Evolutionary conservation across 768 basidiomycete species (phyloP).

Genomic region (Kwoniella sp.): DNA sequence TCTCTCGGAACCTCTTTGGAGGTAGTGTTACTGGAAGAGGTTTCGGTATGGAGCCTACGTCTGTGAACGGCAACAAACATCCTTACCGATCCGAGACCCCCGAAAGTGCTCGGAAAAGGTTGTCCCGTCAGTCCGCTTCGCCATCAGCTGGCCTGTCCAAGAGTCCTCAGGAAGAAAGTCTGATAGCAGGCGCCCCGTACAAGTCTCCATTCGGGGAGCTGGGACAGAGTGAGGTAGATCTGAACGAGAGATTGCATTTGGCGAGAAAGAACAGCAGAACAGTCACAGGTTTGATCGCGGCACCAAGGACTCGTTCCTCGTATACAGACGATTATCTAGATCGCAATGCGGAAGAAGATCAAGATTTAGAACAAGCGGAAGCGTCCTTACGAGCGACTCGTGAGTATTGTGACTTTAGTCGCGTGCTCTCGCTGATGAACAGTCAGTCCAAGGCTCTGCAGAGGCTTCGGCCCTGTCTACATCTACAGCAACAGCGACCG

Average conservation of each 20-base stretch:
- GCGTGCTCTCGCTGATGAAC: background rate
- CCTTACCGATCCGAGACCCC: slow-evolving; percentile 60
- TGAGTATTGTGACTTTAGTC: slow-evolving; percentile 4
- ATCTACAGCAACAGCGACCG: slow-evolving; percentile 20
- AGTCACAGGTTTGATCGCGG: slow-evolving; percentile 18
- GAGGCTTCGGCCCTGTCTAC: background rate
- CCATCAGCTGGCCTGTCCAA: slow-evolving; percentile 7
- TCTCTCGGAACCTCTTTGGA: slow-evolving; percentile 87
- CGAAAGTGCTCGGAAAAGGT: slow-evolving; percentile 10
- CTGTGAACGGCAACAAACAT: slow-evolving; percentile 71
- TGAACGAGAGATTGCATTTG: slow-evolving; percentile 75
- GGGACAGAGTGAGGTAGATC: slow-evolving; percentile 60
- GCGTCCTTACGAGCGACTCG: slow-evolving; percentile 12
- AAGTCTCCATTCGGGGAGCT: slow-evolving; percentile 40
- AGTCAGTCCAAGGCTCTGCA: background rate
- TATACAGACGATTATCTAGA: slow-evolving; percentile 12
- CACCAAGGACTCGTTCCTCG: slow-evolving; percentile 1
- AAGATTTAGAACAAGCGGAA: slow-evolving; percentile 7
- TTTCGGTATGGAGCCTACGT: slow-evolving; percentile 65
- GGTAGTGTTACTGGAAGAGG: slow-evolving; percentile 59
- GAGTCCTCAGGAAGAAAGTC: background rate
- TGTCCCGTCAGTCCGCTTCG: slow-evolving; percentile 20
- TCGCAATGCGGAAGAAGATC: background rate
- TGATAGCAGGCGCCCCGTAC: slow-evolving; percentile 20
- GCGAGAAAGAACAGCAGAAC: slow-evolving; percentile 69